A percentile compares a stretch with the other conserved stretches of the same genome.
phyloP scores from a whole-genome alignment of 495 filamentous ascomycete species.

The Peziza echinospora region DNA sequence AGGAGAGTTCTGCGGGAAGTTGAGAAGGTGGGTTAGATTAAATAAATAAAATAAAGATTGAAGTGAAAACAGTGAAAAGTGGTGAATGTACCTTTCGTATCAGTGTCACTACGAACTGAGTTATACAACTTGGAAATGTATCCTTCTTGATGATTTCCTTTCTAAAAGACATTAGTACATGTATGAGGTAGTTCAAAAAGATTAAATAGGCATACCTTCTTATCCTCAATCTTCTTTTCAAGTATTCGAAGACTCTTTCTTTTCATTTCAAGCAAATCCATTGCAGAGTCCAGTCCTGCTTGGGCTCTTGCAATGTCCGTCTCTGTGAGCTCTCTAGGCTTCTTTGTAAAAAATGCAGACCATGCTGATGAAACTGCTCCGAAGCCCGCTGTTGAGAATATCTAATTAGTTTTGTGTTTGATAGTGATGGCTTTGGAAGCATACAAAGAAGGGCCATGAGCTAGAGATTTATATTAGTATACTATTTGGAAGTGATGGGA shows the following conservation, averaged over 20 bases:
- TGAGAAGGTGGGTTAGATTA: too few species aligned
- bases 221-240: slow-evolving; percentile 23
- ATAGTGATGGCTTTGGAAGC: neutral
- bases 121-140: slow-evolving; percentile 48
- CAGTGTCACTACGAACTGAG: slow-evolving; percentile 36
- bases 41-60: neutral
- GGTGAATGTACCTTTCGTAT: slow-evolving; percentile 30
- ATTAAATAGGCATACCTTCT: slow-evolving; percentile 5
- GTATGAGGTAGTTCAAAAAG: too few species aligned
- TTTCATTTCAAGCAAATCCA: slow-evolving; percentile 51
- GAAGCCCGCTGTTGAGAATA: slow-evolving; percentile 39
- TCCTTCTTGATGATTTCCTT: slow-evolving; percentile 22
- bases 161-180: too few species aligned
- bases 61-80: slow-evolving; percentile 21
- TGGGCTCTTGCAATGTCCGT: slow-evolving; percentile 48
- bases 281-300: slow-evolving; percentile 49
- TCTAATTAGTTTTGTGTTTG: too few species aligned
- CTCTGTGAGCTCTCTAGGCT: slow-evolving; percentile 41
- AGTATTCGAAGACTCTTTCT: slow-evolving; percentile 41
- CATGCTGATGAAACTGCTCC: slow-evolving; percentile 59
- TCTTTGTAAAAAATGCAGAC: slow-evolving; percentile 49
- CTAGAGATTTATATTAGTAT: slow-evolving; percentile 8
- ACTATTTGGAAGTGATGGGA: neutral
- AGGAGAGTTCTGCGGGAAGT: slow-evolving; percentile 17
- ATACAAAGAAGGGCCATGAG: slow-evolving; percentile 51